Evolutionary conservation across 768 basidiomycete genomes (phyloP), one percentile per base, ranked within the genome.

Genomic region (Grammothele lineata): DNA sequence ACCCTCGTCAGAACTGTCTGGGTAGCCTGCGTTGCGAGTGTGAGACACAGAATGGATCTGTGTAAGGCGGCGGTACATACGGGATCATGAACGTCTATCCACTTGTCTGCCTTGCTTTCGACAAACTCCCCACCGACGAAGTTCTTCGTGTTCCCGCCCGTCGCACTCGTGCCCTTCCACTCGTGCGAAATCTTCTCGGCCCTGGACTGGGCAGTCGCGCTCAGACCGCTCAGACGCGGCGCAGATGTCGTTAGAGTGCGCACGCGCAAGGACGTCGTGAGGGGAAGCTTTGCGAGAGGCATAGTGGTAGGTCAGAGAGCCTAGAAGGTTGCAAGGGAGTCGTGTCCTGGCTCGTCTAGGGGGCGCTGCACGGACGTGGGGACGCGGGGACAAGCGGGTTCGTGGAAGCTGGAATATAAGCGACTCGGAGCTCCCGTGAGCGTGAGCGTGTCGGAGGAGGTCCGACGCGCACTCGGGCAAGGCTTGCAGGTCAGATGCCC

Each of bases 101-200:
- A 97, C 50, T 85, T 74, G 1, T 74, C 66, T 17, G 87, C 67
- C 58, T 78, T 78, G 69, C 89, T 92, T 57, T 94, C 87, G 8
- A 85, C 74, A 58, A 93, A 98, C 68, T 92, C 77, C 8, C 94
- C 95, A 11, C 81, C 87, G 48, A 97, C 88, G 66, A 85, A 92
- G 65, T 92, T 93, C 77, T 88, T 93, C 47, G 93, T 93, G 51
- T 75, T 83, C 23, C 79, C 86, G n/a, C 94, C 94, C 11, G 80
- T 77, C 19, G 86, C 84, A 48, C 76, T 87, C 2, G 94, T 94
- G 34, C 94, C 94, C 54, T 83, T 83, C 91, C 92, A 97, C 24
- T 81, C 74, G 12, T 75, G 65, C 15, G 86, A 86, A 17, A 92
- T 70, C 45, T 75, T 74, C 55, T 88, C 81, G 1, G 88, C 89